Evolutionary conservation across 1,284 basidiomycete genomes (phyloP).

Genomic region (Boletus semigastroideus): DNA sequence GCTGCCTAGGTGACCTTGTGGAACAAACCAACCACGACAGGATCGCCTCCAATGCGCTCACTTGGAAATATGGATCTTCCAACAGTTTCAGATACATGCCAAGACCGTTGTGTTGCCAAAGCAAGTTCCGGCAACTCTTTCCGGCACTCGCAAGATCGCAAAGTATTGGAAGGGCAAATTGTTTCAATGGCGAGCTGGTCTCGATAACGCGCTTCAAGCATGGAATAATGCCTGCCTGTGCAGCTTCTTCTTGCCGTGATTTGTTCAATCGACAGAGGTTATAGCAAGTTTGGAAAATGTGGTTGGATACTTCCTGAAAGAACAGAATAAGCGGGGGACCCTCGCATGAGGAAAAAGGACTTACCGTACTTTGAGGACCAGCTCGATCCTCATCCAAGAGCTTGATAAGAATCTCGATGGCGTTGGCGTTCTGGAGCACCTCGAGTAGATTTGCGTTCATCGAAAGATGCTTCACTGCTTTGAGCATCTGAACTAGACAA

Average conservation of each 20-base stretch:
- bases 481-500: slow-evolving; percentile 85
- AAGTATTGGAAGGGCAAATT: slow-evolving; percentile 94
- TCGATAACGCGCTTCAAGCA: slow-evolving; percentile 86
- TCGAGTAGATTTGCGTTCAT: slow-evolving; percentile 91
- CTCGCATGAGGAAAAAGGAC: slow-evolving; percentile 28
- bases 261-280: slow-evolving; percentile 95
- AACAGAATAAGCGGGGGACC: slow-evolving; percentile 1
- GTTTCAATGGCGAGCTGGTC: slow-evolving; percentile 88
- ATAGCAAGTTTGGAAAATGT: slow-evolving; percentile 93
- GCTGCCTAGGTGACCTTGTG: background rate
- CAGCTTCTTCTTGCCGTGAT: slow-evolving; percentile 93
- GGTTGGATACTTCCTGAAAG: slow-evolving; percentile 85
- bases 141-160: slow-evolving; percentile 94
- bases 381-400: slow-evolving; percentile 82
- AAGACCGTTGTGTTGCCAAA: slow-evolving; percentile 89
- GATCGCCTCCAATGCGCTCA: slow-evolving; percentile 89
- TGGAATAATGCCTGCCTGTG: slow-evolving; percentile 92
- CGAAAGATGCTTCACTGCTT: slow-evolving; percentile 94
- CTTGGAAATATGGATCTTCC: slow-evolving; percentile 94
- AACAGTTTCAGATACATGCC: slow-evolving; percentile 82
- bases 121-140: slow-evolving; percentile 81
- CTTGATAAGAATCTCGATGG: slow-evolving; percentile 85
- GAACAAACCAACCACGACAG: slow-evolving; percentile 72
- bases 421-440: slow-evolving; percentile 93
- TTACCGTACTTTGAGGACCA: slow-evolving; percentile 78